phyloP scores from a whole-genome alignment of 2,329 filamentous ascomycete species.

The Pseudofabraea citricarpa region DNA sequence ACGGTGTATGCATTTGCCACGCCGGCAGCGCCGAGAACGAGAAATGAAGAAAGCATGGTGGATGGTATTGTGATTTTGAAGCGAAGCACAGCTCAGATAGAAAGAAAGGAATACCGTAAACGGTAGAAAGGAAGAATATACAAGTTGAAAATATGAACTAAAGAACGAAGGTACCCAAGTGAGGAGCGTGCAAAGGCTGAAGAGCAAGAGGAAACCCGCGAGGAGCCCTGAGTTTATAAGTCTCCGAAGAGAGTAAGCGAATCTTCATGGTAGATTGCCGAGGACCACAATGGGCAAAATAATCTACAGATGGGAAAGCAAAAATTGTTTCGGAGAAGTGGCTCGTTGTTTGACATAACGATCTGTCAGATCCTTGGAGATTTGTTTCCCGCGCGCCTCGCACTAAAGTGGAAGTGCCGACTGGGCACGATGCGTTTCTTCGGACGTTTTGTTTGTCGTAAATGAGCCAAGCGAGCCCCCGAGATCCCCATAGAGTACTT shows the following conservation, averaged over 20 bases:
- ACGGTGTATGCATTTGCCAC: slow-evolving; percentile 2
- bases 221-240: neutral
- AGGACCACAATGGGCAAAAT: neutral
- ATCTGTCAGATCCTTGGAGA: neutral
- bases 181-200: neutral
- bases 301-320: neutral
- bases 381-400: neutral
- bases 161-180: neutral
- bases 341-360: neutral
- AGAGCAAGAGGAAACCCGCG: neutral
- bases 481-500: neutral
- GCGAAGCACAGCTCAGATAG: neutral
- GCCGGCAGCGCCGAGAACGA: neutral
- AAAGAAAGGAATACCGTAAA: neutral
- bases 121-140: neutral
- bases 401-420: neutral
- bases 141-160: neutral
- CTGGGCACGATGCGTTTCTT: neutral
- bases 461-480: neutral
- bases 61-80: neutral
- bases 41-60: neutral
- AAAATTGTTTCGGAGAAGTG: neutral
- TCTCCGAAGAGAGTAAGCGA: neutral
- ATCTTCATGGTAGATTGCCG: neutral
- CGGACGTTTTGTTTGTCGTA: neutral